phyloP scores from a whole-genome alignment of 768 basidiomycete species.

The Gloeostereum incarnatum region DNA sequence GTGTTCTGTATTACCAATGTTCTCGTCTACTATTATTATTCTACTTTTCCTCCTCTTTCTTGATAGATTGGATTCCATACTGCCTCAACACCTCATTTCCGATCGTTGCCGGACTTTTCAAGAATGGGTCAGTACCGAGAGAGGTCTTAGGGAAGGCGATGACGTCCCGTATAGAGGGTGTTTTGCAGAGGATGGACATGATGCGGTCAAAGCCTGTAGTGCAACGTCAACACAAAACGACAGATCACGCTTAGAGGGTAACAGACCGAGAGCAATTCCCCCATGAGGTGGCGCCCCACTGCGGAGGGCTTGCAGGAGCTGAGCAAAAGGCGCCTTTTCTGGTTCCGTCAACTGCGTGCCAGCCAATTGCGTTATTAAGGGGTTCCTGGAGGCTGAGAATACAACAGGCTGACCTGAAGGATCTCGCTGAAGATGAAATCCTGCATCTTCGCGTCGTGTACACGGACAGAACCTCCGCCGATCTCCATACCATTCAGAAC shows the following conservation, averaged over 20 bases:
- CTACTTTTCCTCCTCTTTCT: not conserved
- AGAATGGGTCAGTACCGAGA: slow-evolving; percentile 76
- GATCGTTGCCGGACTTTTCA: slow-evolving; percentile 75
- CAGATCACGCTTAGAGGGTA: slow-evolving; percentile 10
- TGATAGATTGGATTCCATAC: slow-evolving; percentile 46
- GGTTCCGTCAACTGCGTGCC: slow-evolving; percentile 51
- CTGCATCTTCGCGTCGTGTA: slow-evolving; percentile 85
- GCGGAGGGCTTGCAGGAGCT: slow-evolving; percentile 77
- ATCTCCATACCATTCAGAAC: slow-evolving; percentile 92
- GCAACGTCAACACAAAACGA: slow-evolving; percentile 6
- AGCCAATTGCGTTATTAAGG: not conserved
- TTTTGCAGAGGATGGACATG: slow-evolving; percentile 83
- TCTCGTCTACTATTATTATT: slow-evolving; percentile 1
- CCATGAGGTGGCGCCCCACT: slow-evolving; percentile 95
- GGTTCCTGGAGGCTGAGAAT: slow-evolving; percentile 13
- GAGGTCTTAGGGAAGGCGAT: slow-evolving; percentile 95
- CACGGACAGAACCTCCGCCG: slow-evolving; percentile 87
- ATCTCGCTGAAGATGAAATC: slow-evolving; percentile 71
- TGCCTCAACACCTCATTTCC: slow-evolving; percentile 41
- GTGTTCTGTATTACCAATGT: too few species aligned
- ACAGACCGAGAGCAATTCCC: slow-evolving; percentile 82
- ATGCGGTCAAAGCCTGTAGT: slow-evolving; percentile 81
- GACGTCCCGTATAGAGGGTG: slow-evolving; percentile 86
- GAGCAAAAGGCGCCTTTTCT: slow-evolving; percentile 72
- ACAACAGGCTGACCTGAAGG: slow-evolving; percentile 54